Percentiles rank a stretch among this genome's conserved stretches.
These are phyloP conservation scores for Clonostachys rosea DNA, from an alignment of 2,329 filamentous ascomycete genomes.

Conservation along the genomic window DNA sequence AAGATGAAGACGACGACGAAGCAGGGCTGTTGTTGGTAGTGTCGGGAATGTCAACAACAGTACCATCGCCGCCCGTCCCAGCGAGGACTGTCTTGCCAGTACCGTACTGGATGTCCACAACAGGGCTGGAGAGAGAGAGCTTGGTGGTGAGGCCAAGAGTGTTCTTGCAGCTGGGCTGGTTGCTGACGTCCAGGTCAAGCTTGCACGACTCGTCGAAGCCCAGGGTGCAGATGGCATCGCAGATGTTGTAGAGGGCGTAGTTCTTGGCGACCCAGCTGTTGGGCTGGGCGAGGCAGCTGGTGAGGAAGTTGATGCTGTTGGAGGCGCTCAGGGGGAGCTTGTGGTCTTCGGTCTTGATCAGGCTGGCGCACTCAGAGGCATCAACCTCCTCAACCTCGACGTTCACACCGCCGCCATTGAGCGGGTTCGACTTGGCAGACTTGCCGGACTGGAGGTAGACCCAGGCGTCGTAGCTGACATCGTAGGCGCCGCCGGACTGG, in stretches of 20 bases:
- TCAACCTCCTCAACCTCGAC: constrained; percentile 46
- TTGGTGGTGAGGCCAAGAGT: constrained; percentile 24
- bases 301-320: constrained; percentile 52
- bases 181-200: constrained; percentile 38
- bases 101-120: constrained; percentile 47
- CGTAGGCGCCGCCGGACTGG: constrained; percentile 48
- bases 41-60: too few species aligned
- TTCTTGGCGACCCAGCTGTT: constrained; percentile 48
- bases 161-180: constrained; percentile 47
- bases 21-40: too few species aligned
- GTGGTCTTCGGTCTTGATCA: constrained; percentile 40
- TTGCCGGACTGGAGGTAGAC: constrained; percentile 50
- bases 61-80: background rate
- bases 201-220: constrained; percentile 47
- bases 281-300: constrained; percentile 35
- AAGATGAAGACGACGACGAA: too few species aligned
- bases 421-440: constrained; percentile 38
- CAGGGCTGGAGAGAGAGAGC: constrained; percentile 25
- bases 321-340: constrained; percentile 50
- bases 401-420: constrained; percentile 40
- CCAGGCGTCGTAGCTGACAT: constrained; percentile 59
- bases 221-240: constrained; percentile 41
- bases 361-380: constrained; percentile 39
- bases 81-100: constrained; percentile 31
- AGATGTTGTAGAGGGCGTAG: constrained; percentile 47